phyloP scores from a whole-genome alignment of 1,139 yeast species.

The Lodderomyces theae region DNA sequence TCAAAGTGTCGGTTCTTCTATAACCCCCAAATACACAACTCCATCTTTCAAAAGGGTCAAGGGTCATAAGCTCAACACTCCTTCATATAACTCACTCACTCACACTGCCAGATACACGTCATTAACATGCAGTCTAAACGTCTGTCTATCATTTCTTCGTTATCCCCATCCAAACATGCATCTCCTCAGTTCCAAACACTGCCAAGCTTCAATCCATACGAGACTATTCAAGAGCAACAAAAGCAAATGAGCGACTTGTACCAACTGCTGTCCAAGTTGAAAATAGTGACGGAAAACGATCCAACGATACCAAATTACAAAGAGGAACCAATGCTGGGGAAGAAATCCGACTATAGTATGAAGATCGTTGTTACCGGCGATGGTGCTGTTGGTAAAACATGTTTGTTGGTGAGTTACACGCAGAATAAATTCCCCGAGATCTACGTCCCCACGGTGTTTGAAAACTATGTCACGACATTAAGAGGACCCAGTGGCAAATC shows the following conservation, averaged over 20 bases:
- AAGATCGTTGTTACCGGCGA: conserved; percentile 90
- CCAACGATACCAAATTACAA: conserved; percentile 40
- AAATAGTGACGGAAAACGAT: conserved; percentile 36
- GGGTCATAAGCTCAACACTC: neutral
- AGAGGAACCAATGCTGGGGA: conserved; percentile 29
- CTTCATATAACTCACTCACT: neutral
- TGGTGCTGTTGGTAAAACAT: conserved; percentile 94
- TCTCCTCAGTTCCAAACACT: conserved; percentile 3
- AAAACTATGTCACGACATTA: conserved; percentile 72
- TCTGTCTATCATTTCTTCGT: conserved; percentile 5
- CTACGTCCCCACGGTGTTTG: conserved; percentile 89
- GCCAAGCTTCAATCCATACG: conserved; percentile 8
- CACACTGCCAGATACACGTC: neutral
- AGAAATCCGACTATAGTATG: conserved; percentile 38
- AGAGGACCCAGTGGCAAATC: conserved; percentile 50
- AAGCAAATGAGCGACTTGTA: conserved; percentile 21
- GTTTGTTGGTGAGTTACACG: conserved; percentile 77
- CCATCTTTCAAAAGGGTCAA: too few species aligned
- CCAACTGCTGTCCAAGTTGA: conserved; percentile 21
- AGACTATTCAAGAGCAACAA: conserved; percentile 23
- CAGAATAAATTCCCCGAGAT: conserved; percentile 73
- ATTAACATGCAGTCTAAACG: neutral
- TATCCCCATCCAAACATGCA: conserved; percentile 6
- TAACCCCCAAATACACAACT: too few species aligned
- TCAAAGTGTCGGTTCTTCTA: neutral